Percentiles rank a stretch among this genome's conserved stretches.
Conservation (phyloP, 768 basidiomycete genomes). For the Neoboletus subvelutipes region DNA sequence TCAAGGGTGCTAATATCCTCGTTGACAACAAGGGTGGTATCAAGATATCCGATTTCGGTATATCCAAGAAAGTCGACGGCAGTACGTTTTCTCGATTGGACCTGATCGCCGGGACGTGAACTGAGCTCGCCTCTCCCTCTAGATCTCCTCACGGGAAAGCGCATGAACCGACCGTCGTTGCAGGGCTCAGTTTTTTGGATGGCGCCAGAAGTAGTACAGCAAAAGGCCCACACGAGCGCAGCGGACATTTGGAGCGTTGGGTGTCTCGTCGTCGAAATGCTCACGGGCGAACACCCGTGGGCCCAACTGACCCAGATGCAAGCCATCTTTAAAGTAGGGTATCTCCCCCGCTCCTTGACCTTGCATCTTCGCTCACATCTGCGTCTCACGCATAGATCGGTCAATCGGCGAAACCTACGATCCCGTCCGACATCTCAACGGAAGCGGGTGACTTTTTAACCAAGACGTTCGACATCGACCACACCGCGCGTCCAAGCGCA, state of each 20-base stretch:
- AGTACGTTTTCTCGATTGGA: slow-evolving; percentile 53
- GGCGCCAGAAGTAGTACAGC: slow-evolving; percentile 98
- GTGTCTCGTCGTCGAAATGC: slow-evolving; percentile 93
- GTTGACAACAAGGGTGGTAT: slow-evolving; percentile 97
- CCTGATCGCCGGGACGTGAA: neutral
- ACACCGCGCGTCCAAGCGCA: slow-evolving; percentile 77
- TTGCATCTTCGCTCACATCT: neutral
- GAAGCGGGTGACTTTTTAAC: slow-evolving; percentile 88
- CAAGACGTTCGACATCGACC: slow-evolving; percentile 83
- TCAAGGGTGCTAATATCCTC: slow-evolving; percentile 98
- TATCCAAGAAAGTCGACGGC: slow-evolving; percentile 96
- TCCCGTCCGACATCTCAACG: slow-evolving; percentile 86
- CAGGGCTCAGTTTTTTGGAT: slow-evolving; percentile 99
- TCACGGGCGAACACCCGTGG: slow-evolving; percentile 95
- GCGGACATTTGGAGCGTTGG: slow-evolving; percentile 98
- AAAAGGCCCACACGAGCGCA: slow-evolving; percentile 86
- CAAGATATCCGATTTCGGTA: slow-evolving; percentile 96
- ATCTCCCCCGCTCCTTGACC: too few relatives aligned
- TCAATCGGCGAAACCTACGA: slow-evolving; percentile 80
- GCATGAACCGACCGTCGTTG: slow-evolving; percentile 84
- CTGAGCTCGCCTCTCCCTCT: neutral
- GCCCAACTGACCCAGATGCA: slow-evolving; percentile 98
- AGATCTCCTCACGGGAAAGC: slow-evolving; percentile 56
- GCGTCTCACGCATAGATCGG: slow-evolving; percentile 64
- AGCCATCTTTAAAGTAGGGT: slow-evolving; percentile 88